Evolutionary conservation across 768 basidiomycete genomes (phyloP), one percentile per base, ranked within the genome.

Genomic region (Sutorius australiensis): DNA sequence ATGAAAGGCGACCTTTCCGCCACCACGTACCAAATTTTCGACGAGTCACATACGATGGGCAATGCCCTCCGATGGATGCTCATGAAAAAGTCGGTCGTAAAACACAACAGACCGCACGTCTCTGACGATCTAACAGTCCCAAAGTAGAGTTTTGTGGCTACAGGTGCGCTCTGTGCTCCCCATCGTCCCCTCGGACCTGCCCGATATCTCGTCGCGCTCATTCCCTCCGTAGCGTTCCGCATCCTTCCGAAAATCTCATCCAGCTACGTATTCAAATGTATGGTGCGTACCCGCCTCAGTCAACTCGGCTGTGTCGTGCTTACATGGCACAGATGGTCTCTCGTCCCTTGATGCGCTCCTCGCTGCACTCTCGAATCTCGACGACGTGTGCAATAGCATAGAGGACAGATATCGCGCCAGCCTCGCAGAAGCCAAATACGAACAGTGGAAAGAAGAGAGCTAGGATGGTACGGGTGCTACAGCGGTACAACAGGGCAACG

Each of bases 231-330:
- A 70, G 70, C 44, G 68, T 61, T 37, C 97, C 97, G 2, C 97
- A 98, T 75, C 97, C 97, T 3, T 97, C 95, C 10, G 97, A 99
- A 75, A 89, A 92, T 61, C 86, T 89, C 61, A 97, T 99, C 63
- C 91, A 98, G 64, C 75, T 98, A 27, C 89, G 97, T n/a, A 92
- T 98, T 55, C 95, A 98, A 81, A 98, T 98, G 95, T 97, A 98
- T 61, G 94, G 94, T 98, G 63, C 56, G 93, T 77, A 27, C 5
- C 19, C 24, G 16, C 5, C 54, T 40, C n/a, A 16, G 3, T 48
- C 46, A 11, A 19, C n/a, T 2, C 21, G 16, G 36, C 31, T 6
- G 27, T 41, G 13, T 32, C 34, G 27, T 17, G 53, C 49, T 53
- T 24, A 48, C n/a, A 37, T 13, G n/a, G 9, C 16, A 1, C 19